These are phyloP conservation scores for Laburnicola sp. DNA, from an alignment of 2,329 filamentous ascomycete species.

Conservation along the genomic window DNA sequence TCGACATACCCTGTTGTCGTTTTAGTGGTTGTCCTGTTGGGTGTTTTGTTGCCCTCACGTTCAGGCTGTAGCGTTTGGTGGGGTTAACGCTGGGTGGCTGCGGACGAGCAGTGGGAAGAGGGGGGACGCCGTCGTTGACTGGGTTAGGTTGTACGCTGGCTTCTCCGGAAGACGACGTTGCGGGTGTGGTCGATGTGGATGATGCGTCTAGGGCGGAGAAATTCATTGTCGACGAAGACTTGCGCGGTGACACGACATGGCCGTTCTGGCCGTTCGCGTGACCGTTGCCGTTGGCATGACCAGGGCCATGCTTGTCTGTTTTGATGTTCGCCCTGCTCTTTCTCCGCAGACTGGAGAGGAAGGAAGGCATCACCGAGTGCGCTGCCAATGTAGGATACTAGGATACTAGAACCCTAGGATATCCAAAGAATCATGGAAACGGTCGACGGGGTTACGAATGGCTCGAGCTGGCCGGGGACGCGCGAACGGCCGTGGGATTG, in stretches of 20 bases:
- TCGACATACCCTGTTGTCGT: slow-evolving; percentile 54
- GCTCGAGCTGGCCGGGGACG: slow-evolving; percentile 23
- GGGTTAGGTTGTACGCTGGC: slow-evolving; percentile 63
- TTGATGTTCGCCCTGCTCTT: slow-evolving; percentile 76
- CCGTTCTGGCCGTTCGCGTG: slow-evolving; percentile 23
- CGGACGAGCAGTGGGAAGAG: slow-evolving; percentile 54
- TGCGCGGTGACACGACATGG: slow-evolving; percentile 54
- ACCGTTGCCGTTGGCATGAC: slow-evolving; percentile 18
- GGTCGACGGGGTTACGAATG: background rate
- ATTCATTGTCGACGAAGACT: slow-evolving; percentile 64
- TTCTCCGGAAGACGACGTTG: slow-evolving; percentile 72
- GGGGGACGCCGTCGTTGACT: slow-evolving; percentile 51
- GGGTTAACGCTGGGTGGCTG: slow-evolving; percentile 43
- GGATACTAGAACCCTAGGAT: background rate
- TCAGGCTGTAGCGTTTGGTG: slow-evolving; percentile 61
- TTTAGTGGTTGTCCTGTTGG: slow-evolving; percentile 8
- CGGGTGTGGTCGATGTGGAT: slow-evolving; percentile 67
- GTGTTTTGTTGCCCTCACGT: slow-evolving; percentile 25
- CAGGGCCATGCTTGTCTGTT: slow-evolving; percentile 16
- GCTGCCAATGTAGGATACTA: slow-evolving; percentile 12
- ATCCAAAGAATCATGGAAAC: slow-evolving; percentile 7
- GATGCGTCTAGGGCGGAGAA: slow-evolving; percentile 64
- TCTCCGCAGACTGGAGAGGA: slow-evolving; percentile 76
- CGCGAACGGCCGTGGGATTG: slow-evolving; percentile 29
- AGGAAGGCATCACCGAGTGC: slow-evolving; percentile 54